Evolutionary conservation across 257 asterid species (phyloP), one percentile per base, ranked within the genome.

Genomic region (Solanum stenotomum): DNA sequence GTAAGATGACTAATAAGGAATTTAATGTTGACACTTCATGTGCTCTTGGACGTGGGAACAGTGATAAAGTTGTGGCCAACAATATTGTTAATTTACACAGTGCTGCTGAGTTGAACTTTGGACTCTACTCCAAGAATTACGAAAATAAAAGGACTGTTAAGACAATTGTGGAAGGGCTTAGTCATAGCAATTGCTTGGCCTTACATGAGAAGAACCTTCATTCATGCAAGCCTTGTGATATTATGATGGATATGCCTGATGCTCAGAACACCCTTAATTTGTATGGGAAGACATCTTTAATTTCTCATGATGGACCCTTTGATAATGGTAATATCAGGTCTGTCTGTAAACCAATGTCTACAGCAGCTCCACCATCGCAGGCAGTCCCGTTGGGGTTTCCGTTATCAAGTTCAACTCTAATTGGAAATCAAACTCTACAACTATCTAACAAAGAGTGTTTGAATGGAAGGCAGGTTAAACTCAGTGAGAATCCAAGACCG

Each of bases 401-500:
- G 87, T 77, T 89, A 40, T 87, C 87, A 79, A 91, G 78, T 89
- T 88, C 92, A 20, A 87, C 18, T 83, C 87, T 85, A 79, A 84
- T 49, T 71, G 91, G 82, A 70, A 88, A 85, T 88, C 87, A 78
- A 83, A 68, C 87, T 88, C 90, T 90, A 46, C 40, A 81, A 35
- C 44, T 84, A 78, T 76, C 90, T 20, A 82, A 74, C 77, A 87
- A 90, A 83, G 86, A 83, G 25, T 33, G 34, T 82, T 29, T 56
- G 70, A 77, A 88, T 59, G 88, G 83, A 76, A 84, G 52, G 67
- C 83, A 79, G 25, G 85, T 75, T 78, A 37, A 87, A 79, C 88
- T 78, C 89, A 87, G 88, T 59, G 90, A 87, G 87, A 92, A 83
- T 90, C 86, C 88, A 90, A 87, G 84, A 88, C 67, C 85, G 87